Percentiles rank a stretch among this genome's conserved stretches.
Evolutionary conservation across 257 asterid species (phyloP).

Genomic region (Fraxinus quadrangulata): DNA sequence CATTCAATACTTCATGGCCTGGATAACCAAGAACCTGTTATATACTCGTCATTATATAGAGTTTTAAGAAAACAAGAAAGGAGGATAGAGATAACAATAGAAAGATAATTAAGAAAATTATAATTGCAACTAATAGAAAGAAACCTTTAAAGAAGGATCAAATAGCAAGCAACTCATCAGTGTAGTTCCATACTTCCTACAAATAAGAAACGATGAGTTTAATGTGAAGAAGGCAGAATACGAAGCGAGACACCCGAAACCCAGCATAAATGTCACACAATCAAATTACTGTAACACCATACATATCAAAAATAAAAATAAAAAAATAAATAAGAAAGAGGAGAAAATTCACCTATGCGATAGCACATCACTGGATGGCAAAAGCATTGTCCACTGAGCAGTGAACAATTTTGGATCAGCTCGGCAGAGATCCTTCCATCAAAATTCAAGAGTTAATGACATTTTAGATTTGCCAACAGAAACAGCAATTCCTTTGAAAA

Average conservation of each 20-base stretch:
- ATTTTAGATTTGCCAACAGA: slow-evolving; percentile 17
- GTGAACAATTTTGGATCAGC: slow-evolving; percentile 87
- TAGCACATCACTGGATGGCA: slow-evolving; percentile 84
- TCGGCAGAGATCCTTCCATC: slow-evolving; percentile 80
- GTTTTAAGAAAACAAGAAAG: slow-evolving; percentile 17
- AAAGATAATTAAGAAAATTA: slow-evolving; percentile 13
- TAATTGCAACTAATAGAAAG: slow-evolving; percentile 25
- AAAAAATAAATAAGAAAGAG: neutral
- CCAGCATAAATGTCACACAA: neutral
- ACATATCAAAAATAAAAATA: neutral
- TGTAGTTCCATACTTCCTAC: slow-evolving; percentile 77
- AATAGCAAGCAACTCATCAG: slow-evolving; percentile 88
- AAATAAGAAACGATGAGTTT: slow-evolving; percentile 26
- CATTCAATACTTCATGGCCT: slow-evolving; percentile 17
- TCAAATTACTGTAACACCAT: slow-evolving; percentile 8
- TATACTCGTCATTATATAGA: neutral
- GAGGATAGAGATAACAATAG: slow-evolving; percentile 11
- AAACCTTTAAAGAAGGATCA: slow-evolving; percentile 82
- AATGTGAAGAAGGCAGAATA: slow-evolving; percentile 7
- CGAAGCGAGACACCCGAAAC: slow-evolving; percentile 3
- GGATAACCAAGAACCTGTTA: slow-evolving; percentile 15
- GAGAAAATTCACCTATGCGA: slow-evolving; percentile 65
- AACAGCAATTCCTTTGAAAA: neutral
- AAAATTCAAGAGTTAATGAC: slow-evolving; percentile 36
- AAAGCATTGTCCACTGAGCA: slow-evolving; percentile 84